Conservation (phyloP, 768 basidiomycete genomes). For the Guyanaporus albipodus region DNA sequence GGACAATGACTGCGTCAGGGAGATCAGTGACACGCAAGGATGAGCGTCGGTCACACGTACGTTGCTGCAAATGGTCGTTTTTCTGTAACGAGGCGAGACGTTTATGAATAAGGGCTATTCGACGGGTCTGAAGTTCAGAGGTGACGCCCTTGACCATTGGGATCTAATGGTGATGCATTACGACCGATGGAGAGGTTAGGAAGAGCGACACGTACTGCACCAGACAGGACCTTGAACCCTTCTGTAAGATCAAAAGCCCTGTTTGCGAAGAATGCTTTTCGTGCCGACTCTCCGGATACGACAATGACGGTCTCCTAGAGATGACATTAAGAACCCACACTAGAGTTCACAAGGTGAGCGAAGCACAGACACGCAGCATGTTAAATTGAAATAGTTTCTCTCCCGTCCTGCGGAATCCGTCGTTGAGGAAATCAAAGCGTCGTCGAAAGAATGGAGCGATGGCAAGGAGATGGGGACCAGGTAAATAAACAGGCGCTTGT, state of each 20-base stretch:
- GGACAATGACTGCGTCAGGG: constrained; percentile 53
- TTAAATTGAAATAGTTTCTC: constrained; percentile 66
- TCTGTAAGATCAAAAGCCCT: constrained; percentile 72
- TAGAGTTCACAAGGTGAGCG: constrained; percentile 5
- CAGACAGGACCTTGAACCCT: constrained; percentile 76
- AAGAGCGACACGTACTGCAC: constrained; percentile 51
- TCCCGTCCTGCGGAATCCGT: constrained; percentile 66
- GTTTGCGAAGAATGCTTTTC: constrained; percentile 65
- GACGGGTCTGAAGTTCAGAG: constrained; percentile 58
- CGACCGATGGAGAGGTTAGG: constrained; percentile 10
- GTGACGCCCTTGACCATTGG: constrained; percentile 76
- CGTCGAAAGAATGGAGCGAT: constrained; percentile 65
- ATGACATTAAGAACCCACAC: constrained; percentile 19
- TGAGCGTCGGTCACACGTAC: constrained; percentile 39
- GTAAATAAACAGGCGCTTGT: constrained; percentile 50
- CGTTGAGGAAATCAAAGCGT: constrained; percentile 69
- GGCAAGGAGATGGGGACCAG: constrained; percentile 53
- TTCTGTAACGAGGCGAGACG: constrained; percentile 62
- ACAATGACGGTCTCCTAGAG: constrained; percentile 69
- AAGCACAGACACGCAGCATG: constrained; percentile 53
- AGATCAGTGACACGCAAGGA: constrained; percentile 8
- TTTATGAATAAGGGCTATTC: constrained; percentile 66
- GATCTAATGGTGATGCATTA: constrained; percentile 42
- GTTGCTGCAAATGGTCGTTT: constrained; percentile 53
- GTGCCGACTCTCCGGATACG: constrained; percentile 68